Base-by-base conservation (phyloP, 805 yeast species). In the Grigorovia transvaalensis region DNA sequence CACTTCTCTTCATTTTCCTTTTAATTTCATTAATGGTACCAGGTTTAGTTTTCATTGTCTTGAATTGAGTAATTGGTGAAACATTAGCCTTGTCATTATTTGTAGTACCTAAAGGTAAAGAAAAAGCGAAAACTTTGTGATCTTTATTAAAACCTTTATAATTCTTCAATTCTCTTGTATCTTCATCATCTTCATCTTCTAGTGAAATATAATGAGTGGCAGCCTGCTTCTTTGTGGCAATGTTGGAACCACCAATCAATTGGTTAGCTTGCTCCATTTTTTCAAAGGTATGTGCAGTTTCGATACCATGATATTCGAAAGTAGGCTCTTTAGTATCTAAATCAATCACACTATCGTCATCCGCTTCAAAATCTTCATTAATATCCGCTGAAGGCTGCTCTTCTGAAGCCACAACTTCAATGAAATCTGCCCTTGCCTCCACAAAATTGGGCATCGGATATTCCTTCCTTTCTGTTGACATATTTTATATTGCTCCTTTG, bases 1-100 rank as follows among this genome's bases (percentile, higher is more conserved):
- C 79, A 52, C 79, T 84, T 41, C 84, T 71, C 48, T 72, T 69
- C 40, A 70, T 49, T 53, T 68, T 70, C 35, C 56, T 40, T 48
- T 64, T 69, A n/a, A 46, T 70, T 64, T 49, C 40, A 45, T 33
- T n/a, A 9, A 40, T 20, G 13, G 46, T 33, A 2, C 40, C 30
- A 11, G 30, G 49, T 33, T 55, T 20, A 17, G 44, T 30, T 13
- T 57, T 23, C 7, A 62, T 50, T n/a, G 65, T 57, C 44, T 53
- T 59, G 9, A 59, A 35, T 27, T 45, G 50, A 12, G 49, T 40
- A 13, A 59, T 41, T 4, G 56, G 53, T 9, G 51, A 23, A 17
- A 45, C 38, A 41, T 46, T 18, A n/a, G 44, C 19, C 12, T 19
- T 30, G 2, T 38, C 40, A 19, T 19, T 35, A 45, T 46, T 53